Base-by-base conservation (phyloP, 2,329 filamentous ascomycete species). In the Colletotrichum godetiae region DNA sequence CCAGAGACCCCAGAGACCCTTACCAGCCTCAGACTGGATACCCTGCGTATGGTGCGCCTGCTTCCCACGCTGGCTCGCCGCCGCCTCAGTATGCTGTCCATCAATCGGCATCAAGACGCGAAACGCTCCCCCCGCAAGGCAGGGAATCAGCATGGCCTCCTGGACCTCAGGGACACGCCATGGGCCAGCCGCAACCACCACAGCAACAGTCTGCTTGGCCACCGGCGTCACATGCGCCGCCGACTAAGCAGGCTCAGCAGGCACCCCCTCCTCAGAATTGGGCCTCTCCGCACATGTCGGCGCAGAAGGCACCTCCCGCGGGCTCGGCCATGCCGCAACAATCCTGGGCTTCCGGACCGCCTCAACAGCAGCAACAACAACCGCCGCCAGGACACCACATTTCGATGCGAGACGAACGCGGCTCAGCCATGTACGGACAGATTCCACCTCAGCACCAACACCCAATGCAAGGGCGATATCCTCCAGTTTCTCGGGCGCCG, bases 71-170 rank as follows among this genome's bases (percentile, higher is more conserved):
- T 27, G 84, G 85, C n/a, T 88, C 88, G 7, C 86, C 88, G n/a
- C 84, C 87, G n/a, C 85, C 87, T 24, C 89, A 90, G 75, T 91
- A 91, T 69, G 82, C 85, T 0, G 79, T 83, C 11, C 88, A 90
- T 77, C 82, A 83, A n/a, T 77, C 84, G 27, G 78, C 82, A 15
- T 78, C 86, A 13, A 83, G 86, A 33, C 84, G 87, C 24, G 88
- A 89, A 58, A 77, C 85, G 0, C 82, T 78, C 11, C 78, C 80
- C 10, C 76, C 80, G 1, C 69, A 72, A 63, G 77, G 77, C 31
- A 80, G 85, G 29, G 85, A 86, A 52, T 72, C 77, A 5, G 80
- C 80, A 62, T 85, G 83, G 80, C 78, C 79, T 63, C 66, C 78
- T 65, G 67, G 75, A 24, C 75, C 74, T 64, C 77, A 70, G 77